Conservation (phyloP, 1,139 yeast genomes). For the Meyerozyma athensensis region DNA sequence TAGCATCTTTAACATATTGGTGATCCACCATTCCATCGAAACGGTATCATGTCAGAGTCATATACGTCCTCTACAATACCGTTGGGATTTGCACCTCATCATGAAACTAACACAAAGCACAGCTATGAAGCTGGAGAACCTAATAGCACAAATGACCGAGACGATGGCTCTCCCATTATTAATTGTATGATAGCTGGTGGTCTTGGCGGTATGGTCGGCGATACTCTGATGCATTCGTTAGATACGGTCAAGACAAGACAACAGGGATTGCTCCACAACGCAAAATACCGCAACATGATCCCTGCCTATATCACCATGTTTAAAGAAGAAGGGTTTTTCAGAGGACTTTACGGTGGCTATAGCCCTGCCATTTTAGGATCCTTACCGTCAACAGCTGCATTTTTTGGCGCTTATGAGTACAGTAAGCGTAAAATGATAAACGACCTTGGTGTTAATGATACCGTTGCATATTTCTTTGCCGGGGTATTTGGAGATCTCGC, state of each 20-base stretch:
- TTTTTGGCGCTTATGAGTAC: slow-evolving; percentile 84
- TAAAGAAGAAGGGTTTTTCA: slow-evolving; percentile 74
- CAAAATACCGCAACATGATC: slow-evolving; percentile 61
- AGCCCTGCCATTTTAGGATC: slow-evolving; percentile 88
- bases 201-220: slow-evolving; percentile 91
- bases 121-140: slow-evolving; percentile 3
- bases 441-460: slow-evolving; percentile 66
- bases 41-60: slow-evolving; percentile 24
- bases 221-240: slow-evolving; percentile 86
- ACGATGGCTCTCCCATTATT: slow-evolving; percentile 38
- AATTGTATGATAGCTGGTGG: slow-evolving; percentile 87
- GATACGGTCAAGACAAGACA: slow-evolving; percentile 97
- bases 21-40: not conserved
- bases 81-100: slow-evolving; percentile 29
- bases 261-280: slow-evolving; percentile 76
- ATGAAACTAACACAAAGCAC: slow-evolving; percentile 11
- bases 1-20: not conserved
- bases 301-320: slow-evolving; percentile 72
- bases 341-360: slow-evolving; percentile 91
- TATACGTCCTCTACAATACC: slow-evolving; percentile 44
- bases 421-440: slow-evolving; percentile 68
- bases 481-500: slow-evolving; percentile 91
- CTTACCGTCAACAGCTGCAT: slow-evolving; percentile 88
- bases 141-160: slow-evolving; percentile 4
- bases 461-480: slow-evolving; percentile 72